These are phyloP conservation scores for Auriscalpium microsporum DNA, from an alignment of 768 basidiomycete species.

Conservation along the genomic window DNA sequence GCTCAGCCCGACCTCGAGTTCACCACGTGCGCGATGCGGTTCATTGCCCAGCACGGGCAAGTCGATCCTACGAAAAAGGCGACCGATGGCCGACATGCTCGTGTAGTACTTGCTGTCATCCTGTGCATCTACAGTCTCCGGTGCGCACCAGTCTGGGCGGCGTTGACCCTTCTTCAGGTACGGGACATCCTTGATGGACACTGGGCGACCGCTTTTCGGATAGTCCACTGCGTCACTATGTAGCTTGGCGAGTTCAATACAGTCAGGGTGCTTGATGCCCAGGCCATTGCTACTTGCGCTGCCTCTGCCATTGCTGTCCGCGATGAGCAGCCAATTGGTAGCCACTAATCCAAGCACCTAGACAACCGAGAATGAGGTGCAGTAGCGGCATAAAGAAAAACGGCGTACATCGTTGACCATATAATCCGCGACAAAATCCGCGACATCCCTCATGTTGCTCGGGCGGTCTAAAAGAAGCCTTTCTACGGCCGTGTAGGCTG, in stretches of 20 bases:
- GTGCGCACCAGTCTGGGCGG: constrained; percentile 60
- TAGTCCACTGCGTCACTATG: constrained; percentile 64
- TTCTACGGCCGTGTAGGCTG: constrained; percentile 40
- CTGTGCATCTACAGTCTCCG: constrained; percentile 39
- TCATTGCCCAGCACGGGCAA: constrained; percentile 30
- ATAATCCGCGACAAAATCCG: constrained; percentile 62
- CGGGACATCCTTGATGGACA: constrained; percentile 31
- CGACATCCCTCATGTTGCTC: constrained; percentile 56
- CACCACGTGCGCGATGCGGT: constrained; percentile 13
- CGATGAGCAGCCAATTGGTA: constrained; percentile 55
- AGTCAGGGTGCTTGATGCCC: constrained; percentile 43
- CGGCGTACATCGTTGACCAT: constrained; percentile 43
- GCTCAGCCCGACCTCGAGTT: constrained; percentile 21
- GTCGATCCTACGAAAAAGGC: constrained; percentile 52
- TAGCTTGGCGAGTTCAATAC: constrained; percentile 43
- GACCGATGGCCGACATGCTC: constrained; percentile 50
- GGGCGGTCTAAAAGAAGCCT: constrained; percentile 37
- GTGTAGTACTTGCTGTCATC: constrained; percentile 32
- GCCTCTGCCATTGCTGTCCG: constrained; percentile 36
- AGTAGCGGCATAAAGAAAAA: not conserved
- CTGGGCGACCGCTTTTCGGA: constrained; percentile 39
- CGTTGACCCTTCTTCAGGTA: constrained; percentile 23
- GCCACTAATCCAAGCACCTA: constrained; percentile 56
- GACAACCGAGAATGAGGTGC: not conserved
- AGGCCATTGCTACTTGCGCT: too few species aligned